A percentile compares a stretch with the other conserved stretches of the same genome.
These are phyloP conservation scores for Russula ochroleuca DNA, from an alignment of 768 basidiomycete species.

Conservation along the genomic window DNA sequence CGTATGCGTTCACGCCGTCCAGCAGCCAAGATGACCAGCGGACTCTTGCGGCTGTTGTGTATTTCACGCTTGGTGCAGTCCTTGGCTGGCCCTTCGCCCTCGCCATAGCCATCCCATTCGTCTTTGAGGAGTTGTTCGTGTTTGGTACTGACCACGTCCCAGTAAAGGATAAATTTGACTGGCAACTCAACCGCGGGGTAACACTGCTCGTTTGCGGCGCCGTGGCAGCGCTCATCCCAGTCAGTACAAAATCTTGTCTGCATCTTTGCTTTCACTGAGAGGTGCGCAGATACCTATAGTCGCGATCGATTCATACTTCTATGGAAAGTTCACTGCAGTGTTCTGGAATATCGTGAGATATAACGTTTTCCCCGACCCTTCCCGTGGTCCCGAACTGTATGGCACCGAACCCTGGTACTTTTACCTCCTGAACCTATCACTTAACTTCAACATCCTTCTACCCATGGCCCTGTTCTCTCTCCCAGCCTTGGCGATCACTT, in stretches of 20 bases:
- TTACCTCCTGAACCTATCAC: slow-evolving; percentile 82
- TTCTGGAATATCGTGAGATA: slow-evolving; percentile 94
- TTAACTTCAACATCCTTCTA: slow-evolving; percentile 90
- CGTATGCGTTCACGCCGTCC: slow-evolving; percentile 60
- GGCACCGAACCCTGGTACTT: slow-evolving; percentile 86
- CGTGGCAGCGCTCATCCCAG: slow-evolving; percentile 58
- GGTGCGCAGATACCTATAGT: slow-evolving; percentile 73
- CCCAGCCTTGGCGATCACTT: slow-evolving; percentile 73
- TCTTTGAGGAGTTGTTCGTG: slow-evolving; percentile 84
- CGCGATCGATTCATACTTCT: slow-evolving; percentile 79
- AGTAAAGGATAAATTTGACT: slow-evolving; percentile 41
- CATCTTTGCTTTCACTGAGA: slow-evolving; percentile 7
- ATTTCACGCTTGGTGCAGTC: slow-evolving; percentile 77
- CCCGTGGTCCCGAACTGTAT: slow-evolving; percentile 87
- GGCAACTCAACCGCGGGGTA: slow-evolving; percentile 60
- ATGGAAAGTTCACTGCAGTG: slow-evolving; percentile 71
- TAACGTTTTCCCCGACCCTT: slow-evolving; percentile 80
- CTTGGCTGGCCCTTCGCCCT: slow-evolving; percentile 98
- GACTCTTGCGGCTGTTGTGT: slow-evolving; percentile 59
- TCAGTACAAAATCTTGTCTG: slow-evolving; percentile 36
- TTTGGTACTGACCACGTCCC: slow-evolving; percentile 63
- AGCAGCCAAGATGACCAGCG: slow-evolving; percentile 49
- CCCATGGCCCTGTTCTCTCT: slow-evolving; percentile 78
- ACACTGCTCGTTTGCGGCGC: slow-evolving; percentile 52
- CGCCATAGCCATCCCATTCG: slow-evolving; percentile 81